Evolutionary conservation across 2,329 filamentous ascomycete genomes (phyloP).

Genomic region (Juglanconis sp.): DNA sequence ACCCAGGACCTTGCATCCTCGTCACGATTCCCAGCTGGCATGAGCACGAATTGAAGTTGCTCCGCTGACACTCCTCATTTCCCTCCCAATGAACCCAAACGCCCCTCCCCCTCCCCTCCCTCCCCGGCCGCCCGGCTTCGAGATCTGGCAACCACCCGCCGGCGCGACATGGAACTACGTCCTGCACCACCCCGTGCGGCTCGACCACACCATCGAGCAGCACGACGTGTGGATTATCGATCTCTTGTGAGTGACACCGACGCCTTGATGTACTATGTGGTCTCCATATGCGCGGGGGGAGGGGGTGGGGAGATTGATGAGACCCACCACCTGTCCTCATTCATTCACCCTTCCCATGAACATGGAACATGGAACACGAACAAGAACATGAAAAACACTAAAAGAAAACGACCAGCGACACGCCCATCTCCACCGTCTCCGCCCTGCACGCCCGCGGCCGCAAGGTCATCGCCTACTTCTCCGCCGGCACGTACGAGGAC

Average conservation of each 20-base stretch:
- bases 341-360: too few relatives aligned
- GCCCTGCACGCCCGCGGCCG: slow-evolving; percentile 44
- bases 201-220: slow-evolving; percentile 13
- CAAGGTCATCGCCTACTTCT: slow-evolving; percentile 62
- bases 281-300: too few relatives aligned
- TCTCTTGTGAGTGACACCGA: slow-evolving; percentile 5
- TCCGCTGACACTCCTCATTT: too few relatives aligned
- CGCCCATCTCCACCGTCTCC: slow-evolving; percentile 31
- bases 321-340: too few relatives aligned
- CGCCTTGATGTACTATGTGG: too few relatives aligned
- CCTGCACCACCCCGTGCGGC: slow-evolving; percentile 12
- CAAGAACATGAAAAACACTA: neutral
- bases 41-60: too few relatives aligned
- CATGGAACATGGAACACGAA: neutral
- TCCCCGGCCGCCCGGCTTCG: slow-evolving; percentile 11
- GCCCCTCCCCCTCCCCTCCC: slow-evolving; percentile 12
- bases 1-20: too few relatives aligned
- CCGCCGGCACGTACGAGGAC: slow-evolving; percentile 56
- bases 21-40: too few relatives aligned
- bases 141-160: slow-evolving; percentile 13
- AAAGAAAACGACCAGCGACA: slow-evolving; percentile 6
- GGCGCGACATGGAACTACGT: slow-evolving; percentile 17
- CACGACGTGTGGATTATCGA: slow-evolving; percentile 16
- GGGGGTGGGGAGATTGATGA: too few relatives aligned
- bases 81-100: neutral